Conservation (phyloP, 306 rosid species). For the Chamaecrista fasciculata region DNA sequence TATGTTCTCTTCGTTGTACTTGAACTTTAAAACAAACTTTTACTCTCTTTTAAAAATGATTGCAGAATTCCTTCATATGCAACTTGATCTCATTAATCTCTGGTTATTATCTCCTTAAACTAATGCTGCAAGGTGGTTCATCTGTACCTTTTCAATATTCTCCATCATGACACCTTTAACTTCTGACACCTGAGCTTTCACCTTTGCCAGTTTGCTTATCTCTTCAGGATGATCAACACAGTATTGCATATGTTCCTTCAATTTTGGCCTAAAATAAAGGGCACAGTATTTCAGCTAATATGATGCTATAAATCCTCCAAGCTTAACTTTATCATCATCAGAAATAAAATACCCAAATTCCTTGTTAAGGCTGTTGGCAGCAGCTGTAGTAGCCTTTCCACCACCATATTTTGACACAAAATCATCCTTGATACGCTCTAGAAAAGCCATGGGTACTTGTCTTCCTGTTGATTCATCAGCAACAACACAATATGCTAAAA, state of each 20-base stretch:
- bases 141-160: conserved; percentile 88
- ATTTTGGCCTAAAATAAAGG: conserved; percentile 52
- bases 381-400: conserved; percentile 83
- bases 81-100: conserved; percentile 11
- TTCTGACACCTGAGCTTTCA: conserved; percentile 95
- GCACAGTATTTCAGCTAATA: neutral
- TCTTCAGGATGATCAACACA: conserved; percentile 96
- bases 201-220: conserved; percentile 94
- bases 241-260: conserved; percentile 98
- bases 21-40: conserved; percentile 9
- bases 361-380: conserved; percentile 80
- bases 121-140: neutral
- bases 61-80: neutral
- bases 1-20: neutral
- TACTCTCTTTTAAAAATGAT: neutral
- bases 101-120: neutral
- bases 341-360: conserved; percentile 72
- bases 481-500: conserved; percentile 91
- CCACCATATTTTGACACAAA: conserved; percentile 70
- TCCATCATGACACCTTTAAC: conserved; percentile 99
- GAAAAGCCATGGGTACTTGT: conserved; percentile 88
- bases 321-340: conserved; percentile 2
- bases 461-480: conserved; percentile 89
- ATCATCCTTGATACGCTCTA: conserved; percentile 93
- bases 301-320: conserved; percentile 9